Evolutionary conservation across 208 protist genomes (phyloP).

Genomic region (Crithidia bombi): DNA sequence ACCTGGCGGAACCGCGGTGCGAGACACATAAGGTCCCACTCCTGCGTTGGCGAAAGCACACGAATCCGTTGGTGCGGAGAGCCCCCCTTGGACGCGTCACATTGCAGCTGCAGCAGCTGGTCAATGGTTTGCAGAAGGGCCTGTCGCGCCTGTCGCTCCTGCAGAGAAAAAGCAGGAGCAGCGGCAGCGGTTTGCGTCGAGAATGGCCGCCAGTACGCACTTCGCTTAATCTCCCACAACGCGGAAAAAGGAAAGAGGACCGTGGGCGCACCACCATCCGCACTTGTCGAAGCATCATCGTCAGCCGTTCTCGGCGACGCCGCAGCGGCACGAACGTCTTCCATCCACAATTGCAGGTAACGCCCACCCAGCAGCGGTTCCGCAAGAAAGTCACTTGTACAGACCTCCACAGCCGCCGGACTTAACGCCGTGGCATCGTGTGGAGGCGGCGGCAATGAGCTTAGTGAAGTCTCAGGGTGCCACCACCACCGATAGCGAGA

Average conservation of each 20-base stretch:
- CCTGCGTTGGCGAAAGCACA: slow-evolving; percentile 38
- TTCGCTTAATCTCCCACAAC: slow-evolving; percentile 58
- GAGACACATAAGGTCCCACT: slow-evolving; percentile 69
- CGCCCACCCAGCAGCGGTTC: slow-evolving; percentile 69
- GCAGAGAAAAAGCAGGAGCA: slow-evolving; percentile 42
- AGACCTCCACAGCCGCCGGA: slow-evolving; percentile 25
- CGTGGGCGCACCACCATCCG: background rate
- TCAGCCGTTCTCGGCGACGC: background rate
- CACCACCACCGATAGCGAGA: slow-evolving; percentile 43
- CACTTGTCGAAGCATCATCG: background rate
- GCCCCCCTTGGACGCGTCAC: slow-evolving; percentile 8
- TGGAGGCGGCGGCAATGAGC: background rate
- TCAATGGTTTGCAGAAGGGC: slow-evolving; percentile 58
- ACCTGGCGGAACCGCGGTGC: slow-evolving; percentile 34
- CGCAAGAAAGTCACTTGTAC: slow-evolving; percentile 44
- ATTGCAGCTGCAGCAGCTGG: slow-evolving; percentile 61
- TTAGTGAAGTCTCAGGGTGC: slow-evolving; percentile 3
- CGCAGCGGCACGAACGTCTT: slow-evolving; percentile 36
- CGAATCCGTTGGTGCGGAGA: slow-evolving; percentile 7
- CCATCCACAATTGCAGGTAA: slow-evolving; percentile 47
- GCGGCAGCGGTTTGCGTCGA: background rate
- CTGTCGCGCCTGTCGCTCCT: slow-evolving; percentile 69
- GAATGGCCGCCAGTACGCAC: slow-evolving; percentile 43
- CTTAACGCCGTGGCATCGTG: background rate
- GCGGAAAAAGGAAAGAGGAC: slow-evolving; percentile 62